A percentile compares a stretch with the other conserved stretches of the same genome.
These are phyloP conservation scores for Solanum pennellii DNA, from an alignment of 257 asterid species.

Conservation along the genomic window DNA sequence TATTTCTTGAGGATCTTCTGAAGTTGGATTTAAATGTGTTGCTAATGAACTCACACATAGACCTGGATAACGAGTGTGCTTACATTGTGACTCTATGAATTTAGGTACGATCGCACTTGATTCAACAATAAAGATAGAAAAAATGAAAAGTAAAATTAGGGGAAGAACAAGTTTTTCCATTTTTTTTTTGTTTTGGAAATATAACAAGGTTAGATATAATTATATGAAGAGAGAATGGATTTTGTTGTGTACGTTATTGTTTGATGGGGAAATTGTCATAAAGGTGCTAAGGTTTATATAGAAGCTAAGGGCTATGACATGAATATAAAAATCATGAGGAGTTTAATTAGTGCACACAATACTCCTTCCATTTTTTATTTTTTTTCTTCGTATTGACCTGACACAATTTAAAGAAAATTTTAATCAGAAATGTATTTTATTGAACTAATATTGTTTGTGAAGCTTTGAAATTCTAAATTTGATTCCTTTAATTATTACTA, in stretches of 20 bases:
- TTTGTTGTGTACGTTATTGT: background rate
- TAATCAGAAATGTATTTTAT: too few relatives aligned
- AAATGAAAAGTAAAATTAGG: constrained; percentile 10
- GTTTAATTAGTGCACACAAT: background rate
- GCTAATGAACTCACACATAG: constrained; percentile 32
- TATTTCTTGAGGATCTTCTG: constrained; percentile 26
- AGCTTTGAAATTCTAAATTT: background rate
- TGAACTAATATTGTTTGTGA: background rate
- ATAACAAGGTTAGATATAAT: background rate
- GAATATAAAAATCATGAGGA: background rate
- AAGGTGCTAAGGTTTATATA: constrained; percentile 21
- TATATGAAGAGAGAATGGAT: background rate
- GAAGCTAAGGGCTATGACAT: constrained; percentile 4
- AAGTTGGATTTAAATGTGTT: constrained; percentile 9
- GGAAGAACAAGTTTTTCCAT: constrained; percentile 7
- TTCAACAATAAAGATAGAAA: constrained; percentile 1
- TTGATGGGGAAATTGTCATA: constrained; percentile 5
- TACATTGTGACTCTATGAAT: constrained; percentile 37
- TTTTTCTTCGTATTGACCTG: background rate
- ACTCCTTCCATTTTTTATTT: too few relatives aligned
- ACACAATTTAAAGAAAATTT: background rate
- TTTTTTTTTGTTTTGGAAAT: background rate
- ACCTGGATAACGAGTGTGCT: constrained; percentile 23
- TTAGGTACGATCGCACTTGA: background rate
- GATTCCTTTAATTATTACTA: background rate